phyloP scores from a whole-genome alignment of 495 filamentous ascomycete species.

The Lophiostoma macrostomum region DNA sequence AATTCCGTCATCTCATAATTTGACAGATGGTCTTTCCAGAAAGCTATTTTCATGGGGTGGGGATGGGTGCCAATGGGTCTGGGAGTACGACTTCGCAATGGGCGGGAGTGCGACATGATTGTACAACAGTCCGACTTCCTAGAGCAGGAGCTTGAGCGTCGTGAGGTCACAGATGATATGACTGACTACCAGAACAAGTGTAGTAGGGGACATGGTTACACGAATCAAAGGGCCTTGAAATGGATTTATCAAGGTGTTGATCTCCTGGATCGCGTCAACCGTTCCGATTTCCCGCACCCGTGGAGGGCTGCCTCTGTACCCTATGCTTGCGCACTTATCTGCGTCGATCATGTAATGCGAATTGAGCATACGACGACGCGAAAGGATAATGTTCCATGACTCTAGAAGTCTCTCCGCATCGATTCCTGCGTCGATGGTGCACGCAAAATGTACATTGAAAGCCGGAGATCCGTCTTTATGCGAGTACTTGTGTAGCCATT shows the following conservation, averaged over 20 bases:
- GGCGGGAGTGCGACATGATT: not conserved
- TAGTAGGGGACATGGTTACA: conserved; percentile 17
- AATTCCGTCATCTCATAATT: too few relatives aligned
- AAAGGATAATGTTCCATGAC: conserved; percentile 9
- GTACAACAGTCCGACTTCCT: conserved; percentile 31
- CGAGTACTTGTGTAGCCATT: conserved; percentile 37
- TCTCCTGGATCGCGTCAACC: not conserved
- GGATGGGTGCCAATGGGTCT: too few relatives aligned
- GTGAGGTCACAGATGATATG: conserved; percentile 40
- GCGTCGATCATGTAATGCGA: not conserved
- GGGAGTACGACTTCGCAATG: not conserved
- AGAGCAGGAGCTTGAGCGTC: conserved; percentile 30
- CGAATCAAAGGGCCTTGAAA: conserved; percentile 21
- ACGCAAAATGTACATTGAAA: conserved; percentile 36
- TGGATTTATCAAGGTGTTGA: conserved; percentile 3
- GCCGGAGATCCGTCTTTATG: conserved; percentile 11
- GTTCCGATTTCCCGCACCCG: not conserved
- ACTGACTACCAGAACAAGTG: conserved; percentile 30
- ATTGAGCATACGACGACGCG: conserved; percentile 5
- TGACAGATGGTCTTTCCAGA: too few relatives aligned
- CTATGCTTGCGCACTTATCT: not conserved
- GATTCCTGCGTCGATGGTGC: not conserved
- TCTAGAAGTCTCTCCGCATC: not conserved
- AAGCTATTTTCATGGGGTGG: too few relatives aligned
- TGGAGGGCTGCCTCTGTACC: not conserved